These are phyloP conservation scores for Pelargonium nanum DNA, from an alignment of 345 rosid genomes.

Conservation along the genomic window DNA sequence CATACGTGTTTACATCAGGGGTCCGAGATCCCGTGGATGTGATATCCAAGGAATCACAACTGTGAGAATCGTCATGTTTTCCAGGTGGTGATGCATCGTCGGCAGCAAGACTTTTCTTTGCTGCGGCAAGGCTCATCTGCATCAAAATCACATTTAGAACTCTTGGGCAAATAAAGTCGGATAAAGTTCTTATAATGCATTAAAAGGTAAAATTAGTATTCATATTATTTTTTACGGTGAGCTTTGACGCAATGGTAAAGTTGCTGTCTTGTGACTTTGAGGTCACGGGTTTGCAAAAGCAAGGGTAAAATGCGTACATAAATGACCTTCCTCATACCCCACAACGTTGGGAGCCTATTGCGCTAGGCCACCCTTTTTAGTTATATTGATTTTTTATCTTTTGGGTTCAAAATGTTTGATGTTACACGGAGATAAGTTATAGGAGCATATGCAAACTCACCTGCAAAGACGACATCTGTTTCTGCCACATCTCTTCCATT, in stretches of 20 bases:
- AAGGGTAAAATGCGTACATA: too few relatives aligned
- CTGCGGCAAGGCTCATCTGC: conserved; percentile 75
- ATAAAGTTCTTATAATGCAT: background rate
- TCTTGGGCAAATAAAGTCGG: background rate
- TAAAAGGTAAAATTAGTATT: background rate
- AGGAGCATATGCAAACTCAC: conserved; percentile 39
- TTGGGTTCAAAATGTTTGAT: too few relatives aligned
- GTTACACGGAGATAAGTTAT: too few relatives aligned
- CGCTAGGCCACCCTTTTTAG: too few relatives aligned
- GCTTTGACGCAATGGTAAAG: too few relatives aligned
- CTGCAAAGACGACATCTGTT: conserved; percentile 81
- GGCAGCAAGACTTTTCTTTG: conserved; percentile 55
- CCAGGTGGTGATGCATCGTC: conserved; percentile 45
- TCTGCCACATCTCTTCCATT: conserved; percentile 94
- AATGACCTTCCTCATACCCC: too few relatives aligned
- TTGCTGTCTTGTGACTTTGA: too few relatives aligned
- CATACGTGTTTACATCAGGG: conserved; percentile 52
- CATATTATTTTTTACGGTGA: too few relatives aligned
- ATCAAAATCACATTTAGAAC: conserved; percentile 7
- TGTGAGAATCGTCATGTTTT: conserved; percentile 40
- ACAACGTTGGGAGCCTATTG: too few relatives aligned
- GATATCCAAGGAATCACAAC: conserved; percentile 64
- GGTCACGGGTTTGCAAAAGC: too few relatives aligned
- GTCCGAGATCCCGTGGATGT: conserved; percentile 47
- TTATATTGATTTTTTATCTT: too few relatives aligned